Base-by-base conservation (phyloP, 345 rosid species). In the Citrus maxima region DNA sequence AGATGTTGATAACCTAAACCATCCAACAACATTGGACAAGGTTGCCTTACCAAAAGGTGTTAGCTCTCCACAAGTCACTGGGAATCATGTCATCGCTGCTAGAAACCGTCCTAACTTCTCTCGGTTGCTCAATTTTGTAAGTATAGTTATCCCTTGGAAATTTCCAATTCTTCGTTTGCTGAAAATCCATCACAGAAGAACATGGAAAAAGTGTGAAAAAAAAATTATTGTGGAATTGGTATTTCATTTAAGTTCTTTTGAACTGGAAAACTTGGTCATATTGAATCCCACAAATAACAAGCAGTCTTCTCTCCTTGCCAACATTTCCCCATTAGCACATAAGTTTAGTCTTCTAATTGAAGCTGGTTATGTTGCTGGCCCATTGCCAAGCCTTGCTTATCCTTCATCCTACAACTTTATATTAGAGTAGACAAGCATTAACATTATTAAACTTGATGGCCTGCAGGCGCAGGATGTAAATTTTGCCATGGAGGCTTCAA, bases 401-500 rank as follows among this genome's bases (percentile, higher is more conserved):
- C 12, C 37, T 62, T 28, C 32, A 25, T 22, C 19, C 21, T 75
- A 54, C 30, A 21, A 27, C 49, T 32, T 68, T 58, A 2, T 49
- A 55, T 72, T 61, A 54, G 27, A 82, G 7, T 78, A 62, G 21
- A 55, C 40, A 55, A 73, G 38, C 38, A 38, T 32, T 27, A 34
- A 66, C 77, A 40, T 74, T 28, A 56, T 70, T 51, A 76, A 73
- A 59, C 80, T 67, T 74, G 73, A 56, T 78, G 74, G 55, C 60
- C 83, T 86, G 75, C 94, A 97, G 99, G 72, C 90, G 18, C 98
- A 93, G 75, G 89, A 97, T 66, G 92, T 93, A 74, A 88, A 81
- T 84, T 85, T 81, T 85, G 98, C 98, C 46, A 91, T 97, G 97
- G 98, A 94, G 77, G 99, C 99, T 78, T 89, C 99, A n/a, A 93